phyloP scores from a whole-genome alignment of 1,139 yeast species.

The Scheffersomyces lignicola region DNA sequence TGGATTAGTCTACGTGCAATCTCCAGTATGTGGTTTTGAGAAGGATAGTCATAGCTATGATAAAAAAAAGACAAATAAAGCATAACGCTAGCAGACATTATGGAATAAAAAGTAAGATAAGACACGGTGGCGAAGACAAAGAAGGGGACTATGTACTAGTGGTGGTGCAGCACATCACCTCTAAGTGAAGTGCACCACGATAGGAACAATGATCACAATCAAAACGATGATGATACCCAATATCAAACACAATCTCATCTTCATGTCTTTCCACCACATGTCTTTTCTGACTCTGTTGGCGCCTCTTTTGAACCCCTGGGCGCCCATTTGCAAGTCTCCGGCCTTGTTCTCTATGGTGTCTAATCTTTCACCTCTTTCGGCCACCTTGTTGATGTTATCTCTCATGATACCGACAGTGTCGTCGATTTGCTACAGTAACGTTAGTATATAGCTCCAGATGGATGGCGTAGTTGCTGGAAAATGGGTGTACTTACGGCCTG shows the following conservation, averaged over 20 bases:
- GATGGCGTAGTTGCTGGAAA: neutral
- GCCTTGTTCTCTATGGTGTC: constrained; percentile 94
- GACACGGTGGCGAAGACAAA: no score
- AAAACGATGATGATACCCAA: constrained; percentile 77
- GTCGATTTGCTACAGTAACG: constrained; percentile 67
- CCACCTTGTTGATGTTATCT: constrained; percentile 93
- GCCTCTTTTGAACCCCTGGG: constrained; percentile 95
- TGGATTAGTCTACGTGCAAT: no score
- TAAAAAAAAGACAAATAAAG: no score
- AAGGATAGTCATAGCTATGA: no score
- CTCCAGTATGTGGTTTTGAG: no score
- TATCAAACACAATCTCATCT: constrained; percentile 91
- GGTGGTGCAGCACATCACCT: neutral
- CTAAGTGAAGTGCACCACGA: constrained; percentile 80
- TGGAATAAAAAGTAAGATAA: no score
- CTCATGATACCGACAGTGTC: constrained; percentile 98
- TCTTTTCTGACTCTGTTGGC: constrained; percentile 97
- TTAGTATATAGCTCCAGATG: constrained; percentile 16
- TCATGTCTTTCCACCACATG: constrained; percentile 99
- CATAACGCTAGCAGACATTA: no score
- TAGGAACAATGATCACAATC: constrained; percentile 89
- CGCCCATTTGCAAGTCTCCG: constrained; percentile 87
- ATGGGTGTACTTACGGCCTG: constrained; percentile 62
- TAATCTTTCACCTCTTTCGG: constrained; percentile 91
- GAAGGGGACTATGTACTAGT: no score